A percentile compares a stretch with the other conserved stretches of the same genome.
phyloP scores from a whole-genome alignment of 2,329 filamentous ascomycete species.

The Onygenales sp. region DNA sequence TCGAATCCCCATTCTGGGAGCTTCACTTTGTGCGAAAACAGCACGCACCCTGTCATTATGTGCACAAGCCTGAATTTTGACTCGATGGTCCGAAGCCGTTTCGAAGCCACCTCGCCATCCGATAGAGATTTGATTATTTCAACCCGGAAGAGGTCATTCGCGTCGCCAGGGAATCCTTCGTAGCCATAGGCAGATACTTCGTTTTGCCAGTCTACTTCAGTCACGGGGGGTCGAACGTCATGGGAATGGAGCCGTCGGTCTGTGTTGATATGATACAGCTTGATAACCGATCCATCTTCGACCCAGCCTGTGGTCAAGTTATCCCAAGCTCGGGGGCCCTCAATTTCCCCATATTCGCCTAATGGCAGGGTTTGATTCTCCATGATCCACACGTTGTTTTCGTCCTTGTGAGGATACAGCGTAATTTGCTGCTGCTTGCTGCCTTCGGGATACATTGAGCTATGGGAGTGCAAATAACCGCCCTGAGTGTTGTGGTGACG shows the following conservation, averaged over 20 bases:
- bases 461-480: conserved; percentile 93
- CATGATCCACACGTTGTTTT: conserved; percentile 89
- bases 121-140: conserved; percentile 92
- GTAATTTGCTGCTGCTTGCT: conserved; percentile 99
- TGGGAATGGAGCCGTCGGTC: conserved; percentile 91
- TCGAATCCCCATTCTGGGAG: conserved; percentile 96
- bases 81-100: conserved; percentile 83
- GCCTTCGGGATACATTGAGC: conserved; percentile 93
- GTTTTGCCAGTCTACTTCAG: conserved; percentile 87
- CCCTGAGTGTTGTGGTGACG: conserved; percentile 96
- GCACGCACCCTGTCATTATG: conserved; percentile 88
- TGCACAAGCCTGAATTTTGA: conserved; percentile 94
- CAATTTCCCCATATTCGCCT: conserved; percentile 64
- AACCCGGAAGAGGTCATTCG: conserved; percentile 89
- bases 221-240: conserved; percentile 67
- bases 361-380: conserved; percentile 95
- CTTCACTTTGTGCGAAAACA: conserved; percentile 99
- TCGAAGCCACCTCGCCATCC: conserved; percentile 66
- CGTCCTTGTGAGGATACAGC: conserved; percentile 96
- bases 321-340: conserved; percentile 79
- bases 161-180: conserved; percentile 91
- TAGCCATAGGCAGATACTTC: conserved; percentile 96
- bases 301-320: conserved; percentile 59
- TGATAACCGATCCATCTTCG: conserved; percentile 69
- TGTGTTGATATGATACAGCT: conserved; percentile 74